These are phyloP conservation scores for Malus hybrid DNA, from an alignment of 331 rosid species.

Conservation along the genomic window DNA sequence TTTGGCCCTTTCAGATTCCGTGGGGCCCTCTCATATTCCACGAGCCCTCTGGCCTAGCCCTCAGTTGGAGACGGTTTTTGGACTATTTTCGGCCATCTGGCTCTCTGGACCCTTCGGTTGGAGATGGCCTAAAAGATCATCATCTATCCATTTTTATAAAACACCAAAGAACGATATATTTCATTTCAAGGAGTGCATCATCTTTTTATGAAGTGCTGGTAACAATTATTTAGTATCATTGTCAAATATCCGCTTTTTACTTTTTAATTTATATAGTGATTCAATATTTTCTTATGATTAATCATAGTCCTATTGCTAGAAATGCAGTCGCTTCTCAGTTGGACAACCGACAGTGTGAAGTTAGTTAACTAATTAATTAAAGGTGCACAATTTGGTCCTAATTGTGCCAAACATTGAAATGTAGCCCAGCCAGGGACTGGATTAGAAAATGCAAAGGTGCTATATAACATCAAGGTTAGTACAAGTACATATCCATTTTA, in stretches of 20 bases:
- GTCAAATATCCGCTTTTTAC: background rate
- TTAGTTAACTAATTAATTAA: background rate
- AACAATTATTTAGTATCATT: background rate
- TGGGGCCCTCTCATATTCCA: too few species aligned
- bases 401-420: background rate
- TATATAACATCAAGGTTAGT: slow-evolving; percentile 41
- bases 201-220: background rate
- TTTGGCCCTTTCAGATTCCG: too few species aligned
- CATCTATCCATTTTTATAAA: background rate
- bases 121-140: too few species aligned
- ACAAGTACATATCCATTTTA: background rate
- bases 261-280: too few species aligned
- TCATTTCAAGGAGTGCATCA: background rate
- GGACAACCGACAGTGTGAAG: background rate
- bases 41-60: too few species aligned
- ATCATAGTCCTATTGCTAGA: background rate
- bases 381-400: background rate
- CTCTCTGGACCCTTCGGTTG: too few species aligned
- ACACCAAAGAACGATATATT: background rate
- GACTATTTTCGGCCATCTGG: too few species aligned
- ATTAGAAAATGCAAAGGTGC: slow-evolving; percentile 31
- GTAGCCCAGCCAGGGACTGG: background rate
- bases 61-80: too few species aligned
- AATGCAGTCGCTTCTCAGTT: background rate
- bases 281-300: background rate